A percentile compares a stretch with the other conserved stretches of the same genome.
Conservation (phyloP, 2,329 filamentous ascomycete species). For the Septoria petroselini region DNA sequence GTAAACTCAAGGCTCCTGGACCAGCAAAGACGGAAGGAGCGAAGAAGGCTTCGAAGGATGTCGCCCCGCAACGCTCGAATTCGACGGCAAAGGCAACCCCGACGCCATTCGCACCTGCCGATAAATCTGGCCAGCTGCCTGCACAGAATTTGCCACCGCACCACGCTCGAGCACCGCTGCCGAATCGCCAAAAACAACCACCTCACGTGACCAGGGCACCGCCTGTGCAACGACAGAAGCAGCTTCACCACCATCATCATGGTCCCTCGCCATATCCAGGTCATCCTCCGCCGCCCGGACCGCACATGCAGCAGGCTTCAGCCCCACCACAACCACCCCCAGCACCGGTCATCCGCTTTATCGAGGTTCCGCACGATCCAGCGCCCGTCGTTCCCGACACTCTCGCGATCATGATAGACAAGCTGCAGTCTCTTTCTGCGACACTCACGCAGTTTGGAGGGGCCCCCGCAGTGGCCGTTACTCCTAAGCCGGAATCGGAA, state of each 20-base stretch:
- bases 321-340: conserved; percentile 15
- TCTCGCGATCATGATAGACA: conserved; percentile 30
- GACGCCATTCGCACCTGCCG: conserved; percentile 2
- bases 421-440: conserved; percentile 28
- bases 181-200: conserved; percentile 1
- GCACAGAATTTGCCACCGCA: conserved; percentile 4
- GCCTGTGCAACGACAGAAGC: conserved; percentile 1
- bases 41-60: conserved; percentile 10
- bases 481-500: conserved; percentile 16
- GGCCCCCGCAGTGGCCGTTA: conserved; percentile 23
- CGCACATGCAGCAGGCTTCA: conserved; percentile 3
- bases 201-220: background rate
- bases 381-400: conserved; percentile 23
- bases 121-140: background rate
- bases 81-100: conserved; percentile 7
- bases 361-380: conserved; percentile 22
- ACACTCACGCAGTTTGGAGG: conserved; percentile 33
- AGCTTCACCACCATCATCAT: conserved; percentile 2
- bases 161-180: background rate
- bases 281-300: conserved; percentile 13
- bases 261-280: conserved; percentile 11
- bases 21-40: conserved; percentile 2
- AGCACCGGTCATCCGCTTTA: conserved; percentile 25
- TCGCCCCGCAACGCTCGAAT: conserved; percentile 1
- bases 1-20: conserved; percentile 30